Base-by-base conservation (phyloP, 169 alveolate species). In the Cryptosporidium ryanae region DNA sequence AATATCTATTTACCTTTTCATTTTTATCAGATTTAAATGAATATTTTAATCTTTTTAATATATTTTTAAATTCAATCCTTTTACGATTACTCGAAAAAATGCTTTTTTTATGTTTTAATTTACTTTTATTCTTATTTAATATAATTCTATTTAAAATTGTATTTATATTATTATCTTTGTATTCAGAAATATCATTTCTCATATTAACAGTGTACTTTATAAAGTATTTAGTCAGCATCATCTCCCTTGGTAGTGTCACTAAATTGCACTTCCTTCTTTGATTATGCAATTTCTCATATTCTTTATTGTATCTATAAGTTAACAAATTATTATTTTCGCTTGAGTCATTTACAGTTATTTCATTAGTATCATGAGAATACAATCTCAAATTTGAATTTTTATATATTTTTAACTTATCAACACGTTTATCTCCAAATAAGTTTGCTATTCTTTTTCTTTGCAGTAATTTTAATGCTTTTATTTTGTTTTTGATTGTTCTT, bases 281-380 rank as follows among this genome's bases (percentile, higher is more conserved):
- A 15, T 76, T 76, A 18, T 59, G 87, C 17, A 76, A 38, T 50
- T 61, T 76, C 59, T 76, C 87, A 21, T 59, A 57, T 17, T 76
- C 54, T 17, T 38, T 76, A 43, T 76, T 76, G 52, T 76, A 76
- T 61, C 87, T 76, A 34, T 61, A 55, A 1, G 43, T 12, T 2
- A 76, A 57, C n/a, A 64, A 49, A 25, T 5, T 18, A 17, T 44
- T 66, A 18, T 54, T 43, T 44, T 4, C 8, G 8, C 12, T 52
- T n/a, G 63, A 52, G 5, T 52, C 13, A n/a, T 17, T 6, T n/a
- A 4, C 13, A n/a, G 21, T 5, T 52, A 52, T 5, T 6, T 52
- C 27, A 1, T 7, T 7, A 12, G 5, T n/a, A 4, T 0, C 63
- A 0, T 52, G 63, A 52, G 63, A 52, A 12, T 17, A 1, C 31